Evolutionary conservation across 257 asterid species (phyloP), one percentile per base, ranked within the genome.

Genomic region (Penstemon eatonii): DNA sequence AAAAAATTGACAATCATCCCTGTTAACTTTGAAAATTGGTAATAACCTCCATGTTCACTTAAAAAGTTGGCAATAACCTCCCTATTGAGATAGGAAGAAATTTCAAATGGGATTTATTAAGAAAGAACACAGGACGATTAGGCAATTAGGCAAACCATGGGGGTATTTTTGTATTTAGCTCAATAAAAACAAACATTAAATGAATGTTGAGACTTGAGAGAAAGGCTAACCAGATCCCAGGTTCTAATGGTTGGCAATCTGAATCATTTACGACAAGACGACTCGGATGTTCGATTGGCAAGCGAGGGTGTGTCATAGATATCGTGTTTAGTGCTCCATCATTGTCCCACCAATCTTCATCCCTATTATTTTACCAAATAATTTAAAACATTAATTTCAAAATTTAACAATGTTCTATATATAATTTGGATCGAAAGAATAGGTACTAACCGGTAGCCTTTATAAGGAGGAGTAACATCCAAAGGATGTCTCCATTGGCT

Each of bases 281-380:
- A 73, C 74, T 82, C 1, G 96, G 97, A 60, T 94, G 99, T 64
- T 94, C 97, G 7, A 86, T 73, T 1, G 99, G 99, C 54, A 89
- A 71, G 65, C 97, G 96, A 50, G 99, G 99, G 69, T 94, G 99
- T 8, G 99, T 94, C 97, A 94, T 94, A 41, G 97, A 90, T 76
- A 91, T 86, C 40, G 96, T 94, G 86, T 94, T 94, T 60, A 94
- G 95, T 3, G 99, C 97, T 62, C 99, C 99, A 54, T 94, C 99
- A 56, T 94, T 94, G 70, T 87, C 99, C 99, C 97, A 94, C 97
- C 99, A 94, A 66, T 91, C 99, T 69, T 94, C 95, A 76, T 94
- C 97, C 82, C 99, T 93, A 68, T 41, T 73, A 65, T 19, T 8
- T 68, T 36, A 15, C 13, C 53, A 65, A 18, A 47, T 37, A 59